Conservation (phyloP, 176 grass and related monocot species). For the Raddia distichophylla region DNA sequence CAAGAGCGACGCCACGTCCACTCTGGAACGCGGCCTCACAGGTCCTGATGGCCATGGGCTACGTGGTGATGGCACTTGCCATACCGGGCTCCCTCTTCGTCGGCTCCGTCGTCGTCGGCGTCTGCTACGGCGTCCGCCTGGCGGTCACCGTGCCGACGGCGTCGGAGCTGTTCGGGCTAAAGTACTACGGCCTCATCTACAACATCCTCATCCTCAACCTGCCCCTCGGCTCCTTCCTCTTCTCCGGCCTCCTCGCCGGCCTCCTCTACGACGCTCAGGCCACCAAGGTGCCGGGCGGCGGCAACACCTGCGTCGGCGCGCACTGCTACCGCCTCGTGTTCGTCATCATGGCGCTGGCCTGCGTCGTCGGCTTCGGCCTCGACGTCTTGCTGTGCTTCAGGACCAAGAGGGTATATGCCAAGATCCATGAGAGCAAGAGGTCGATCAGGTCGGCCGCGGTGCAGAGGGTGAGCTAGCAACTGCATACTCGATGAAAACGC, state of each 20-base stretch:
- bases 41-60: constrained; percentile 76
- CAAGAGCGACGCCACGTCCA: constrained; percentile 66
- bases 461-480: constrained; percentile 35
- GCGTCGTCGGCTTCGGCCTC: constrained; percentile 70
- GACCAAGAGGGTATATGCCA: constrained; percentile 73
- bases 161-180: constrained; percentile 91
- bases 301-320: constrained; percentile 84
- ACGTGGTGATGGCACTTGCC: constrained; percentile 74
- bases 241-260: constrained; percentile 91
- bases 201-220: constrained; percentile 98
- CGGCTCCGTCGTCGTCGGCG: constrained; percentile 77
- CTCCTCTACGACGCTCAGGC: constrained; percentile 92
- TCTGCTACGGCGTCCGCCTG: constrained; percentile 87
- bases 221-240: constrained; percentile 92
- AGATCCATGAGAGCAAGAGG: constrained; percentile 80
- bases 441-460: constrained; percentile 22
- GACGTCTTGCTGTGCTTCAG: constrained; percentile 69
- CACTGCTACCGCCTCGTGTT: constrained; percentile 94
- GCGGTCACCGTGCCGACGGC: constrained; percentile 86
- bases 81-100: constrained; percentile 88
- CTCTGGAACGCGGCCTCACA: constrained; percentile 93
- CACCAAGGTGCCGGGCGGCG: constrained; percentile 64
- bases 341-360: constrained; percentile 70
- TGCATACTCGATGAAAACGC: no score
- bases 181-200: constrained; percentile 99